A percentile compares a stretch with the other conserved stretches of the same genome.
Conservation (phyloP, 2,329 filamentous ascomycete genomes). For the Trichoderma sp. region DNA sequence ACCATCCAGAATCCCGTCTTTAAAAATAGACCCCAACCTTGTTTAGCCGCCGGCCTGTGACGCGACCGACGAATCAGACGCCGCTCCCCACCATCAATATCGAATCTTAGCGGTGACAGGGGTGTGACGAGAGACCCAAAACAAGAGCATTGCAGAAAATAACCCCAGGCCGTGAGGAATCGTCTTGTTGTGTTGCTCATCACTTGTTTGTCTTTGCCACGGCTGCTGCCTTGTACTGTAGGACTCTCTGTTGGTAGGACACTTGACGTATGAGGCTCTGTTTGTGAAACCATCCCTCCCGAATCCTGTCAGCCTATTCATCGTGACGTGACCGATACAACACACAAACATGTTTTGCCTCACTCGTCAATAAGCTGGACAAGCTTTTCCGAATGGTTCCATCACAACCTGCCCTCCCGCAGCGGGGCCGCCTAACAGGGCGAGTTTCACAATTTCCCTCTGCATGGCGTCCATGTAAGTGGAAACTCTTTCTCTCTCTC, state of each 20-base stretch:
- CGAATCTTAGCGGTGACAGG: background rate
- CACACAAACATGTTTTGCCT: background rate
- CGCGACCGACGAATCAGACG: slow-evolving; percentile 3
- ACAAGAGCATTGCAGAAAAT: background rate
- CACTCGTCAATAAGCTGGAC: background rate
- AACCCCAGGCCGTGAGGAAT: background rate
- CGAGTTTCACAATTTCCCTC: background rate
- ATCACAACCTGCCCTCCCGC: background rate
- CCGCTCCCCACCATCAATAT: background rate
- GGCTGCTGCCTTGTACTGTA: background rate
- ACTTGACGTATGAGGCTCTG: background rate
- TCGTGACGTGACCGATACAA: background rate
- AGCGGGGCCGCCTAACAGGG: background rate
- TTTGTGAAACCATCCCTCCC: background rate
- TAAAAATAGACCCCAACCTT: slow-evolving; percentile 1
- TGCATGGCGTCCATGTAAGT: slow-evolving; percentile 1
- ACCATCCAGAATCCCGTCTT: background rate
- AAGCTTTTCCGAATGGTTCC: background rate
- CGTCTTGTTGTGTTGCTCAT: background rate
- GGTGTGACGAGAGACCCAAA: background rate
- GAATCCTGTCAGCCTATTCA: background rate
- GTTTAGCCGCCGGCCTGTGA: slow-evolving; percentile 9
- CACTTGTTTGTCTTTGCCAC: background rate
- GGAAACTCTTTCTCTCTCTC: background rate
- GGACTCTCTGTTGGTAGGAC: background rate